phyloP scores from a whole-genome alignment of 345 rosid genomes.

The Syzygium aqueum region DNA sequence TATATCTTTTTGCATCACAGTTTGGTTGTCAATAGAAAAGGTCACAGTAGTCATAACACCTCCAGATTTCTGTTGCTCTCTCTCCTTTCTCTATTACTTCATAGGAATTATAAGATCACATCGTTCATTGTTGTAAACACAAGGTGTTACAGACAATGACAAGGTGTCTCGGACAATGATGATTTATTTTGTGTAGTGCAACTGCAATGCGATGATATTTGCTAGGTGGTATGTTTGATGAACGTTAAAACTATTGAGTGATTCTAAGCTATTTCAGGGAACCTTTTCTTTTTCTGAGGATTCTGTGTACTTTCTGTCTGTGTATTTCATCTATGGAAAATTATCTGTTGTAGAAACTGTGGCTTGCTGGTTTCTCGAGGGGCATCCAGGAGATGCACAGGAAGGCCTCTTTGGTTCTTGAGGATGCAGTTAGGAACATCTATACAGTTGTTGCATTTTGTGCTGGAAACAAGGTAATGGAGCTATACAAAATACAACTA shows the following conservation, averaged over 20 bases:
- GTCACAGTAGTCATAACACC: not conserved
- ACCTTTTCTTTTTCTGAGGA: not conserved
- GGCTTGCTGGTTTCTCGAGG: conserved; percentile 99
- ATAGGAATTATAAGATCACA: not conserved
- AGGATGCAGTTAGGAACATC: conserved; percentile 98
- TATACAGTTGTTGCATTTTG: conserved; percentile 98
- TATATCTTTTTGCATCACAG: not conserved
- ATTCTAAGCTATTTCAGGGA: not conserved
- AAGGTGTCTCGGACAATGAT: not conserved
- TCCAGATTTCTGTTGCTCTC: not conserved
- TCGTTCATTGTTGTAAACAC: not conserved
- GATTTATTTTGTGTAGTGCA: not conserved
- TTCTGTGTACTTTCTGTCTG: not conserved
- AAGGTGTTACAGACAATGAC: not conserved
- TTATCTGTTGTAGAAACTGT: conserved; percentile 63
- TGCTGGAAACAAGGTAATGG: conserved; percentile 99
- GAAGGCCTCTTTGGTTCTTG: conserved; percentile 97
- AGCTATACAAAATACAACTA: conserved; percentile 83
- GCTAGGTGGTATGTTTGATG: not conserved
- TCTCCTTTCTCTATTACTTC: not conserved
- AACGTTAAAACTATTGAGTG: not conserved
- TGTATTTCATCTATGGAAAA: not conserved
- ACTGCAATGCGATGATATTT: not conserved
- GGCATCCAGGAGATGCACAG: conserved; percentile 99
- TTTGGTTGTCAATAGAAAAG: not conserved